These are phyloP conservation scores for Suillus subalutaceus DNA, from an alignment of 768 basidiomycete genomes.

Conservation along the genomic window DNA sequence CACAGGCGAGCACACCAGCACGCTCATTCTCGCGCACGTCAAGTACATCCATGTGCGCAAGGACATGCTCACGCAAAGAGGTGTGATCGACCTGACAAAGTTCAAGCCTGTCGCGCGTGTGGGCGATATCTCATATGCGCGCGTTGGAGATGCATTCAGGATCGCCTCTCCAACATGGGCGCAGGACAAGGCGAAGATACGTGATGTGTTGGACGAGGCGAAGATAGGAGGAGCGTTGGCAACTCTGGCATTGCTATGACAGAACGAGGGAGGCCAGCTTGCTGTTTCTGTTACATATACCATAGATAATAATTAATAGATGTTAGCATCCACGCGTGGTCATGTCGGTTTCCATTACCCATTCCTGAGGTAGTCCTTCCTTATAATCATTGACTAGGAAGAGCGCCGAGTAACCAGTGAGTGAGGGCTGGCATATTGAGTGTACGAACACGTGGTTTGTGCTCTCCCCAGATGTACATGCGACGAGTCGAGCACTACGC, in stretches of 20 bases:
- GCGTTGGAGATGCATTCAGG: constrained; percentile 32
- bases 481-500: too few relatives aligned
- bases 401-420: too few relatives aligned
- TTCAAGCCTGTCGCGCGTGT: constrained; percentile 39
- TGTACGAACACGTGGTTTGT: too few relatives aligned
- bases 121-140: constrained; percentile 43
- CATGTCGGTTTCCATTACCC: background rate
- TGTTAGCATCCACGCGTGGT: background rate
- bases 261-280: background rate
- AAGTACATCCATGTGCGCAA: constrained; percentile 46
- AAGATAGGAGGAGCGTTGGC: background rate
- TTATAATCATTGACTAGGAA: background rate
- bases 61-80: constrained; percentile 38
- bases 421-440: too few relatives aligned
- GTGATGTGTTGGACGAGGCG: too few relatives aligned
- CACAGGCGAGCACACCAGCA: constrained; percentile 27
- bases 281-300: background rate
- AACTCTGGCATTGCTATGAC: background rate
- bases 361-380: background rate
- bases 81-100: constrained; percentile 38
- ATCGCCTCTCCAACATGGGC: constrained; percentile 26
- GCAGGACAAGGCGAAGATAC: constrained; percentile 19
- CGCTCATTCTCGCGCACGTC: constrained; percentile 41
- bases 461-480: too few relatives aligned
- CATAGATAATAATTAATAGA: background rate